Base-by-base conservation (phyloP, 768 basidiomycete species). In the Xanthoconium purpureum region DNA sequence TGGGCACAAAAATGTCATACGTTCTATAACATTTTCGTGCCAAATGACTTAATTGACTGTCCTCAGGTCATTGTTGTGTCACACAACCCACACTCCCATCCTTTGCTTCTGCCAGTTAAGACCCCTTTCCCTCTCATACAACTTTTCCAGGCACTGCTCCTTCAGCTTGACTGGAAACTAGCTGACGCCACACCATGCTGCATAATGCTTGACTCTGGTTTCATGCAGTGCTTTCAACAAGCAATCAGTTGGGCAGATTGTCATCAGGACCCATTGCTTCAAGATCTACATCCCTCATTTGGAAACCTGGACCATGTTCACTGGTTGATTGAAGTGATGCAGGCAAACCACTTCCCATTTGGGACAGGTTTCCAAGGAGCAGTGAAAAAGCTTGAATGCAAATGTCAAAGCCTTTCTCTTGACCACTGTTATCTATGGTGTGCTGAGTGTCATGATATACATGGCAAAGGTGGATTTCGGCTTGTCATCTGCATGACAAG, bases 271-370 rank as follows among this genome's bases (percentile, higher is more conserved):
- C 15, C 20, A 32, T 33, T 3, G 45, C 7, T 1, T 35, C 50
- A 0, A 18, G 44, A 58, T 13, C 52, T 58, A 8, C 44, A 58
- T 28, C 57, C 57, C 11, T 58, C 48, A 12, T 28, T 39, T 12
- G 28, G 18, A 20, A 54, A 55, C 11, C 48, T 50, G 0, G 36
- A 55, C 33, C 36, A 55, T 28, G 4, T 50, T 6, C 8, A 18
- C 9, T 4, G 24, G 4, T 24, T 24, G 24, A 24, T 24, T 24
- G 24, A 24, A 24, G 24, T 24, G 2, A 24, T 24, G 24, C 24
- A 4, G 24, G 24, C 24, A 24, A 24, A 24, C 24, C 24, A 24
- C 24, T 35, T 35, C 6, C 33, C 33, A 6, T 35, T 9, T 6
- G 33, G 33, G 12, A 35, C 33, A 35, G 33, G 33, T 35, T 35